phyloP scores from a whole-genome alignment of 2,329 filamentous ascomycete genomes.

The Penicillium sp. region DNA sequence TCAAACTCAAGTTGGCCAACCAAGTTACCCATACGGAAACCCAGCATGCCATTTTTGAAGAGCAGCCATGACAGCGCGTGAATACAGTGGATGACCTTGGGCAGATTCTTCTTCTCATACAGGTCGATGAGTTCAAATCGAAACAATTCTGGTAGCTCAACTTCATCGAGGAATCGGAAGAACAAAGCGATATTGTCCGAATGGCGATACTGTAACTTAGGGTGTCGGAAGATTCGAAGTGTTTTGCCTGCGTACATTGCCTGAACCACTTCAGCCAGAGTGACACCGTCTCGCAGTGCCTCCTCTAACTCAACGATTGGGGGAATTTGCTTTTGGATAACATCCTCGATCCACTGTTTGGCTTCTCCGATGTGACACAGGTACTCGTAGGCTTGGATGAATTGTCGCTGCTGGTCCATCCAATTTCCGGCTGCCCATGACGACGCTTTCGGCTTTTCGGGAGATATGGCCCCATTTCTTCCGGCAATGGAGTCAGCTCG shows the following conservation, averaged over 20 bases:
- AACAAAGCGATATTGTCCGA: constrained; percentile 98
- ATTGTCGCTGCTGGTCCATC: constrained; percentile 99
- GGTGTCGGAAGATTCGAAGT: constrained; percentile 78
- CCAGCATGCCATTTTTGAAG: constrained; percentile 88
- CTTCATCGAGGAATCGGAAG: constrained; percentile 86
- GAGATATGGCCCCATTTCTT: constrained; percentile 46
- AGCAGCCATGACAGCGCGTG: constrained; percentile 97
- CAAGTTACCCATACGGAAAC: constrained; percentile 93
- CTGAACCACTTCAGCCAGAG: constrained; percentile 88
- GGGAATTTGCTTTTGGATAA: constrained; percentile 79
- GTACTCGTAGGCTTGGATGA: constrained; percentile 95
- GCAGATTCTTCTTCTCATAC: constrained; percentile 99
- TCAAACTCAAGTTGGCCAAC: constrained; percentile 96
- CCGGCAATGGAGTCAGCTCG: constrained; percentile 55
- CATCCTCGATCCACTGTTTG: constrained; percentile 97
- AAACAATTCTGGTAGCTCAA: constrained; percentile 91
- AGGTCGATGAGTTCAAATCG: constrained; percentile 95
- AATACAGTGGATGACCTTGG: constrained; percentile 98
- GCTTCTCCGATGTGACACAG: constrained; percentile 98
- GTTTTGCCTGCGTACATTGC: constrained; percentile 73
- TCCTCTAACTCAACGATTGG: constrained; percentile 93
- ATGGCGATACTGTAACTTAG: constrained; percentile 85
- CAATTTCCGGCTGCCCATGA: constrained; percentile 82
- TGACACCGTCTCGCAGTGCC: constrained; percentile 86
- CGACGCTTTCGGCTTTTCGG: constrained; percentile 54